Base-by-base conservation (phyloP, 768 basidiomycete species). In the Lanmaoa pseudosensibilis region DNA sequence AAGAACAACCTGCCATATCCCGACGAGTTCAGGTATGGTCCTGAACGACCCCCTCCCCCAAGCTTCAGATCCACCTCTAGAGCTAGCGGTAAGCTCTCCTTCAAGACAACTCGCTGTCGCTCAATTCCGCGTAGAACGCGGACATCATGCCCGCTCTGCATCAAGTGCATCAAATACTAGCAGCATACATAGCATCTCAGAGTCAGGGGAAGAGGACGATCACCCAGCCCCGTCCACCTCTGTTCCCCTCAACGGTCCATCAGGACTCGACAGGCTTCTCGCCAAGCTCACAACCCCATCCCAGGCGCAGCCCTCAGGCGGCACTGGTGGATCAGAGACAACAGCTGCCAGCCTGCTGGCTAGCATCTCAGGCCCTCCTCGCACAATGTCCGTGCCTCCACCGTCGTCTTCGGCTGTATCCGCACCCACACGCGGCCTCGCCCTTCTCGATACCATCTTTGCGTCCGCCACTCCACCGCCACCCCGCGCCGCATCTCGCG, bases 1-100 rank as follows among this genome's bases (percentile, higher is more conserved):
- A 84, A 83, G 73, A 76, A 78, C 64, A 86, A 87, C 50, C 51
- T 80, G 18, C 79, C 83, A 11, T 92, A 92, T 67, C 90, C 90
- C 13, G 83, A 89, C 57, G 77, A 87, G 55, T 89, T 77, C 65
- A 79, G 81, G 56, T 89, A 87, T 69, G 86, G 85, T 21, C 86
- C 85, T 4, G 83, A 83, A 59, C 75, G 80, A 33, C 85, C 82
- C 7, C 87, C 86, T 5, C 86, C 84, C 18, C 82, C 83, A 25
- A 82, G 81, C 62, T 76, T 71, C 43, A 72, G 72, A 56, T 72
- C 70, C 3, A 48, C 50, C 9, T 73, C 70, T 52, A 63, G 72
- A 53, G 46, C 66, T 27, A 72, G 69, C 50, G 65, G 69, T 71
- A 56, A 52, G 65, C 48, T 2, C 41, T 34, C 27, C 33, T 21